Percentiles rank a stretch among this genome's conserved stretches.
Conservation (phyloP, 495 filamentous ascomycete species). For the Hypoxylon perforatum region DNA sequence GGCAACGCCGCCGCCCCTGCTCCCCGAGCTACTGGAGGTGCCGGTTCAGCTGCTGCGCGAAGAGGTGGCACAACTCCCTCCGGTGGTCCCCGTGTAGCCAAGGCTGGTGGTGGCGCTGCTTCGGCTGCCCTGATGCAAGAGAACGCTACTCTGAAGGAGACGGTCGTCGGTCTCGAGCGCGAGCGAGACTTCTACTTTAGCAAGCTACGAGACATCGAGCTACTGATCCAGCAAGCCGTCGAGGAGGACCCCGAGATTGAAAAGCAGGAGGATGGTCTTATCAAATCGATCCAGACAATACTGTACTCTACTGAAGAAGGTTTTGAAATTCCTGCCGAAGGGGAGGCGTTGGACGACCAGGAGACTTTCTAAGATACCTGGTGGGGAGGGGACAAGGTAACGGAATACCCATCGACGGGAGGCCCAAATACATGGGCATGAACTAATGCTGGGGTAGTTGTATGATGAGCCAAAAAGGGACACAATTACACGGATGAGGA, state of each 20-base stretch:
- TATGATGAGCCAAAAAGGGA: constrained; percentile 32
- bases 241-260: constrained; percentile 91
- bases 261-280: constrained; percentile 88
- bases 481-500: constrained; percentile 19
- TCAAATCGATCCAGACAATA: constrained; percentile 95
- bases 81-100: constrained; percentile 63
- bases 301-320: constrained; percentile 97
- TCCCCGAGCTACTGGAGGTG: constrained; percentile 56
- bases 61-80: constrained; percentile 81
- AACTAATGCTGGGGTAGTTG: constrained; percentile 35
- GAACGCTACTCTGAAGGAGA: constrained; percentile 85
- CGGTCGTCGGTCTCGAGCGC: constrained; percentile 85
- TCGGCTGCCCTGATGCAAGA: constrained; percentile 80
- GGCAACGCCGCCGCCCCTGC: constrained; percentile 49
- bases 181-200: constrained; percentile 99
- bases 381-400: constrained; percentile 27
- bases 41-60: constrained; percentile 59
- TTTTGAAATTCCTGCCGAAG: constrained; percentile 83
- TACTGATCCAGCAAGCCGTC: constrained; percentile 89
- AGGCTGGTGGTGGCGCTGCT: constrained; percentile 64
- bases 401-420: constrained; percentile 14
- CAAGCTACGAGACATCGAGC: constrained; percentile 95
- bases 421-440: constrained; percentile 12
- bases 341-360: constrained; percentile 71
- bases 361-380: constrained; percentile 73